Evolutionary conservation across 202 grass and related monocot genomes (phyloP).

Genomic region (Saccharum hybrid): DNA sequence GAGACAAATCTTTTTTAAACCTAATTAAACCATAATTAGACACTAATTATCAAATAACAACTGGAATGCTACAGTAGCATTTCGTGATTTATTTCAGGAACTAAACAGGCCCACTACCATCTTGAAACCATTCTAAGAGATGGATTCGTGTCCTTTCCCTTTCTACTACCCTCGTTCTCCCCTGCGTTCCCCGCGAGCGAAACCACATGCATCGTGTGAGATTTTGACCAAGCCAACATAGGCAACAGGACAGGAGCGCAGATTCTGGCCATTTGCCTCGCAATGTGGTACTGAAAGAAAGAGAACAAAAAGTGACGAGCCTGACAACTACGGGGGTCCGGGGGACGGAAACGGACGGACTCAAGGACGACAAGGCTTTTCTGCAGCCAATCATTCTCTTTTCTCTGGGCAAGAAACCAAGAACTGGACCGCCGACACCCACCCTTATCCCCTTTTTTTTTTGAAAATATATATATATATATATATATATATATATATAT

Average conservation of each 20-base stretch:
- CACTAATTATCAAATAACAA: too few species aligned
- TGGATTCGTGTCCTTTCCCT: neutral
- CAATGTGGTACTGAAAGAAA: conserved; percentile 14
- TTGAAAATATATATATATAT: too few species aligned
- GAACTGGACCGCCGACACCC: conserved; percentile 6
- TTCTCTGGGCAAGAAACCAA: neutral
- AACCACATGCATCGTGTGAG: neutral
- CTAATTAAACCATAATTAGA: too few species aligned
- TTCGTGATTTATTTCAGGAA: too few species aligned
- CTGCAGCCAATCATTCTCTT: conserved; percentile 3
- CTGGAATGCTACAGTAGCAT: too few species aligned
- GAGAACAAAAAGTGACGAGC: conserved; percentile 27
- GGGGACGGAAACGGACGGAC: neutral
- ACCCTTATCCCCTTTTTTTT: neutral
- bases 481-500: too few species aligned
- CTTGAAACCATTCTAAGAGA: neutral
- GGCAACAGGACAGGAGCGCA: neutral
- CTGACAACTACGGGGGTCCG: conserved; percentile 17
- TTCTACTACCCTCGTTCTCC: neutral
- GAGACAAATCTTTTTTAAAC: too few species aligned
- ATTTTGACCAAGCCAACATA: neutral
- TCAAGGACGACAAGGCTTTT: conserved; percentile 33
- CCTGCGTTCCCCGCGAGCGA: neutral
- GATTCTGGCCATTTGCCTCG: conserved; percentile 1
- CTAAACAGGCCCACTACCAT: too few species aligned